These are phyloP conservation scores for Cladosporium cucumerinum DNA, from an alignment of 2,329 filamentous ascomycete genomes.

Conservation along the genomic window DNA sequence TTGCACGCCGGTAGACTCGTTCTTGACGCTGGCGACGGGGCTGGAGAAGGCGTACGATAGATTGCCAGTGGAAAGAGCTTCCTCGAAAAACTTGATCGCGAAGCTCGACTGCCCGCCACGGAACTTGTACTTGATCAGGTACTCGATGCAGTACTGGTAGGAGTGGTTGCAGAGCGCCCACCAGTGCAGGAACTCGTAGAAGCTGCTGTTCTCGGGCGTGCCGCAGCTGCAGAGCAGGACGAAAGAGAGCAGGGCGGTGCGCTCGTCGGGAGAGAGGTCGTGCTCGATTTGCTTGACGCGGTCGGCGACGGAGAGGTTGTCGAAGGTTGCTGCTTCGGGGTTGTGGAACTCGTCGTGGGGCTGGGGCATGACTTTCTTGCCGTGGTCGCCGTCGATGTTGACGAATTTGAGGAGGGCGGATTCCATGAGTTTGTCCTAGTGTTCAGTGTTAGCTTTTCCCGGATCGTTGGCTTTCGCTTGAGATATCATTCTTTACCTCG, in stretches of 20 bases:
- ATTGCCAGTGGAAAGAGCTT: neutral
- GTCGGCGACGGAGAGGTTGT: neutral
- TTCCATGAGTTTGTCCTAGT: neutral
- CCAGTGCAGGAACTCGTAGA: neutral
- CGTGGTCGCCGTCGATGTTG: conserved; percentile 10
- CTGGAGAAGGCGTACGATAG: neutral
- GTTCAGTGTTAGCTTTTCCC: neutral
- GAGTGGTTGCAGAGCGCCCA: neutral
- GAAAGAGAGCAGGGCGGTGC: neutral
- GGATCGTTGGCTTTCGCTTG: neutral
- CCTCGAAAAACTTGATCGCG: neutral
- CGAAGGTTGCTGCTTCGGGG: neutral
- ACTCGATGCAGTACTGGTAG: neutral
- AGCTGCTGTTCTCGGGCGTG: neutral
- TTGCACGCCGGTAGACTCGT: neutral
- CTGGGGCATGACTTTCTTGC: neutral
- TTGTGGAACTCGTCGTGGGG: neutral
- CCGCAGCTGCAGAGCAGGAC: neutral
- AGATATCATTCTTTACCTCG: neutral
- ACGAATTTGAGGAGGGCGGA: neutral
- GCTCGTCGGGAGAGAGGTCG: neutral
- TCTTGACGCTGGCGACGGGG: neutral
- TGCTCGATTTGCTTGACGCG: conserved; percentile 2
- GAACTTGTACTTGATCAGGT: neutral
- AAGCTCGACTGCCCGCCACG: neutral